These are phyloP conservation scores for Hirsutella thompsonii DNA, from an alignment of 2,329 filamentous ascomycete genomes.

Conservation along the genomic window DNA sequence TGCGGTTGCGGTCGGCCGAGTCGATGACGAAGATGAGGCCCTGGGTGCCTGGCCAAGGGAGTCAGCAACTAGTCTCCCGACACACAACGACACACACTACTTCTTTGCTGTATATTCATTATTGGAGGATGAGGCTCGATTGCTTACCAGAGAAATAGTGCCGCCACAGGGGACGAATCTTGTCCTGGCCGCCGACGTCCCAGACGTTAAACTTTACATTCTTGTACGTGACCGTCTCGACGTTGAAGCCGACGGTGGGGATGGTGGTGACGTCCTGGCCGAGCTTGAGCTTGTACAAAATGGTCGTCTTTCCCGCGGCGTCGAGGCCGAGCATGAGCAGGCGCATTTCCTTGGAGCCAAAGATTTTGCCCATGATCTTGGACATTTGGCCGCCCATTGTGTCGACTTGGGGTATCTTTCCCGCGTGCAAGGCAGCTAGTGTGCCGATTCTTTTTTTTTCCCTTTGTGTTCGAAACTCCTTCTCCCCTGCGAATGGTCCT, in stretches of 20 bases:
- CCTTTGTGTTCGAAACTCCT: too few relatives aligned
- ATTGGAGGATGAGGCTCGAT: too few relatives aligned
- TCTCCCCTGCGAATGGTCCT: too few relatives aligned
- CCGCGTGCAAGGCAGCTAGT: too few relatives aligned
- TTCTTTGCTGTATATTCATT: too few relatives aligned
- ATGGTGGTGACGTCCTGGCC: conserved; percentile 99
- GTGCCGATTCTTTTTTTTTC: background rate
- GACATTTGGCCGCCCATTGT: conserved; percentile 88
- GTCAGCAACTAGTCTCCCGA: background rate
- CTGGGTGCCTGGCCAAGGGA: conserved; percentile 62
- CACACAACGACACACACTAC: too few relatives aligned
- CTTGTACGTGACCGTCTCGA: conserved; percentile 99
- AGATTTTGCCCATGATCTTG: conserved; percentile 97
- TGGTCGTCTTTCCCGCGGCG: conserved; percentile 99
- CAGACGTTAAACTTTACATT: conserved; percentile 99
- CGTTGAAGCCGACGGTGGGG: conserved; percentile 98
- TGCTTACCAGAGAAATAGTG: conserved; percentile 81
- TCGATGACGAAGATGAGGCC: conserved; percentile 98
- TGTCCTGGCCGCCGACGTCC: conserved; percentile 99
- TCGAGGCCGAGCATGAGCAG: conserved; percentile 99
- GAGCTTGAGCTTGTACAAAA: conserved; percentile 99
- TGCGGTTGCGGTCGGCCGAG: conserved; percentile 79
- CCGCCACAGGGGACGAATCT: conserved; percentile 98
- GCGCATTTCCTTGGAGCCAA: conserved; percentile 99
- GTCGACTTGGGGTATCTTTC: conserved; percentile 10